Conservation (phyloP, 108 stramenopile genomes). For the Schizochytrium sp. region DNA sequence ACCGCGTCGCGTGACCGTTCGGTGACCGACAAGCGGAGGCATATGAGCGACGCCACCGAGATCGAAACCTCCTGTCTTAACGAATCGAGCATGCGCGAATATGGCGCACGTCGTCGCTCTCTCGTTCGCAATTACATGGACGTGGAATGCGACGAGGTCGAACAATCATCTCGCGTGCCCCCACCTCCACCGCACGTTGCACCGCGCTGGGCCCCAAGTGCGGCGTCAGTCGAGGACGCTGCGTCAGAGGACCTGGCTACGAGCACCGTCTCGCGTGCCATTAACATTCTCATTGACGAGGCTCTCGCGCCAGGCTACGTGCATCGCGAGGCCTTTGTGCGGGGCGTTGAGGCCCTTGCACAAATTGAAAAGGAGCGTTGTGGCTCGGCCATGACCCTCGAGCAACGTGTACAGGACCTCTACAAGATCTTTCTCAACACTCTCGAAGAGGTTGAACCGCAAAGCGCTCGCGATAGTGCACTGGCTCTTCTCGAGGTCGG, state of each 20-base stretch:
- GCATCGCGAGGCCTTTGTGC: background rate
- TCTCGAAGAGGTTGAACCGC: background rate
- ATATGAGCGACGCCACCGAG: background rate
- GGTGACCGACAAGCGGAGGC: no score
- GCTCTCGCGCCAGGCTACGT: background rate
- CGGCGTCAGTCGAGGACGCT: background rate
- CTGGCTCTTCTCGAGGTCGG: background rate
- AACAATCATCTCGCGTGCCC: no score
- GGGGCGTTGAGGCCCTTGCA: background rate
- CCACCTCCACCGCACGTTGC: no score
- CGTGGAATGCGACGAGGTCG: no score
- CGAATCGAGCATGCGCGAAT: background rate
- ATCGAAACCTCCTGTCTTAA: background rate
- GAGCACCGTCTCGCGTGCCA: background rate
- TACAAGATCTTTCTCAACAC: background rate
- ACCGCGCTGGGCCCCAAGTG: background rate
- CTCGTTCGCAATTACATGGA: background rate
- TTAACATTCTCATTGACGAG: background rate
- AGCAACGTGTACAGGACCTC: background rate
- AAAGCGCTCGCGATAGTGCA: background rate
- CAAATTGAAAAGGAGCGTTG: background rate
- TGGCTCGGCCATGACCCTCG: background rate
- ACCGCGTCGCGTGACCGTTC: background rate
- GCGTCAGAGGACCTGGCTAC: background rate
- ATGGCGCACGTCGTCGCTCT: background rate